Percentiles rank a stretch among this genome's conserved stretches.
These are phyloP conservation scores for Pythium brachiatum DNA, from an alignment of 352 stramenopile species.

Conservation along the genomic window DNA sequence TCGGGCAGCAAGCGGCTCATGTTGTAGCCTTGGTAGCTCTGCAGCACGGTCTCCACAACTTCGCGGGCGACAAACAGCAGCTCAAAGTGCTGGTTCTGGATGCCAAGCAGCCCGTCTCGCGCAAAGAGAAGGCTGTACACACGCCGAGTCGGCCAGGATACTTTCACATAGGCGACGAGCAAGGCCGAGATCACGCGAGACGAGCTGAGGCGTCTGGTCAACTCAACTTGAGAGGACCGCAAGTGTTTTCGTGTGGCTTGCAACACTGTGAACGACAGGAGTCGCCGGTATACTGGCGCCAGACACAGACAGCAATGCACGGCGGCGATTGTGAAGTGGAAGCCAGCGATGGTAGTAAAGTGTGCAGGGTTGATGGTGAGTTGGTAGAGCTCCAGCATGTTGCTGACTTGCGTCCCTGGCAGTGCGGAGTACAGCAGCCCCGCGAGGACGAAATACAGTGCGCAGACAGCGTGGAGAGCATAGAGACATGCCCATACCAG, in stretches of 20 bases:
- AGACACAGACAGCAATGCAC: not conserved
- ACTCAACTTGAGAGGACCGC: no score
- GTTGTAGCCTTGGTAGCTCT: constrained; percentile 9
- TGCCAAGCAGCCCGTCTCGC: not conserved
- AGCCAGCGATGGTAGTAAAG: constrained; percentile 2
- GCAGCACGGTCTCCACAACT: constrained; percentile 10
- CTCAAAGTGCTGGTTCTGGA: constrained; percentile 12
- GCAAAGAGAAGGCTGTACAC: constrained; percentile 1
- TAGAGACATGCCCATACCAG: not conserved
- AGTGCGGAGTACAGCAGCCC: constrained; percentile 13
- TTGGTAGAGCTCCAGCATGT: constrained; percentile 12
- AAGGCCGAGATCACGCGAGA: no score
- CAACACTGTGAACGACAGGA: no score
- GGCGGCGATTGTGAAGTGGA: constrained; percentile 8
- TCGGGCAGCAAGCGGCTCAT: constrained; percentile 13
- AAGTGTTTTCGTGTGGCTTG: no score
- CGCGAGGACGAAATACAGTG: constrained; percentile 11
- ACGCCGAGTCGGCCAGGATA: no score
- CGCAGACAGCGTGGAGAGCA: constrained; percentile 7
- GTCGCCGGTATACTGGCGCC: no score
- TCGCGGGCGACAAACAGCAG: constrained; percentile 11
- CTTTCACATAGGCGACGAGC: no score
- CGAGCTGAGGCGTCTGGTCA: no score
- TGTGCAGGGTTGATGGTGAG: not conserved
- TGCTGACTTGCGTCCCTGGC: not conserved